Base-by-base conservation (phyloP, 2,329 filamentous ascomycete genomes). In the Incumbomyces delicatus region DNA sequence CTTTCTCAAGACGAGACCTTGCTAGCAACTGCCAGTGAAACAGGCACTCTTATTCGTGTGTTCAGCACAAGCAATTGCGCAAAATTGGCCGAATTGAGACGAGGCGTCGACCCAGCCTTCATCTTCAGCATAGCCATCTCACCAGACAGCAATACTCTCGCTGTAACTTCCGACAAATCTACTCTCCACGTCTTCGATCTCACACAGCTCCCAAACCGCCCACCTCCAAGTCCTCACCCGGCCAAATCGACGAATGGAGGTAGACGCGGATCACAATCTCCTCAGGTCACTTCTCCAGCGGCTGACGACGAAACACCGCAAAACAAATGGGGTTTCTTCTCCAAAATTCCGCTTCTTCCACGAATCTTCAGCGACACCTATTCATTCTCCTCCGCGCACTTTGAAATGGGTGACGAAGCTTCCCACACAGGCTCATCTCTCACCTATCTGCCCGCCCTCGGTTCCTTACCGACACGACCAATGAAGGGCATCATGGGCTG, bases 151-250 rank as follows among this genome's bases (percentile, higher is more conserved):
- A 78, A 75, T 36, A 76, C 88, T 60, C 75, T 96, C 10, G 92
- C 92, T 20, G 90, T 88, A 51, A 96, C 90, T 1, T 95, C 89
- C 1, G 92, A 98, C 71, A 98, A 96, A 67, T 89, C 87, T 5
- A 98, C 89, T 0, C 73, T 98, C 10, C 92, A 98, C 65, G 77
- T 98, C 32, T 98, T 95, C 61, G 88, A 96, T 60, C 74, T 95
- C 1, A 83, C 83, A 8, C 44, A 42, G 18, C 44, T 33, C 16
- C 44, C 44, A 10, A 37, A 37, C 16, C 36, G 44, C 14, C 3
- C 75, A 77, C 49, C 68, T 72, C 7, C 71, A 69, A 42, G 69
- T 67, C 52, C 62, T 48, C 50, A 46, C 47, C 43, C 57, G 45
- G 31, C 48, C 41, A 62, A 65, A 44, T 38, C 42, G 1, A 65